A percentile compares a stretch with the other conserved stretches of the same genome.
phyloP scores from a whole-genome alignment of 495 filamentous ascomycete genomes.

The Podospora didyma region DNA sequence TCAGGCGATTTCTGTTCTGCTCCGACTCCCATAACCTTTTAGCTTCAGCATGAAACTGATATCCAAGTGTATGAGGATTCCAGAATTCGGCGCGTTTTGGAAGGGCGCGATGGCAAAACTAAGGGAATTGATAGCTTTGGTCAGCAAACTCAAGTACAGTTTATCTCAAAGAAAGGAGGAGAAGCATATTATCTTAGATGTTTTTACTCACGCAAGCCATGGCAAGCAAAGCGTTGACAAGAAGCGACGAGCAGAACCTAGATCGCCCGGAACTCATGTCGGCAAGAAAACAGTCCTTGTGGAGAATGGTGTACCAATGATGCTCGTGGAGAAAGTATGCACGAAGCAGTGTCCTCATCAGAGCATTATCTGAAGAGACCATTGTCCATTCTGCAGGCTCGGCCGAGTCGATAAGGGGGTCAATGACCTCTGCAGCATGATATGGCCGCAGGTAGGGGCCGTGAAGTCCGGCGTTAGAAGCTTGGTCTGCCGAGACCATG shows the following conservation, averaged over 20 bases:
- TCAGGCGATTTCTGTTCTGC: conserved; percentile 12
- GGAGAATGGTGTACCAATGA: conserved; percentile 23
- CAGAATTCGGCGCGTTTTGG: conserved; percentile 25
- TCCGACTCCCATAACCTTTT: conserved; percentile 32
- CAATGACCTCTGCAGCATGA: conserved; percentile 25
- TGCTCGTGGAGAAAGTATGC: conserved; percentile 26
- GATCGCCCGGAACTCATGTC: conserved; percentile 17
- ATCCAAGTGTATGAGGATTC: conserved; percentile 24
- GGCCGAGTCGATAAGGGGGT: conserved; percentile 18
- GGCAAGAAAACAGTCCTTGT: conserved; percentile 25
- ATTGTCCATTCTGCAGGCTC: conserved; percentile 22
- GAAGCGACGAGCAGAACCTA: conserved; percentile 26
- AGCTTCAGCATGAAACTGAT: conserved; percentile 30
- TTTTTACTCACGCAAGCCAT: conserved; percentile 26
- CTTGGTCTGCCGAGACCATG: not conserved
- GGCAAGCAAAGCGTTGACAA: conserved; percentile 29
- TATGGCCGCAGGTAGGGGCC: conserved; percentile 24
- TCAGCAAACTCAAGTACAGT: not conserved
- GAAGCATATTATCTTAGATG: too few relatives aligned
- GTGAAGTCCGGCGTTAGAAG: not conserved
- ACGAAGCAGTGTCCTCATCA: conserved; percentile 20
- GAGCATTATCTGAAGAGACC: conserved; percentile 22
- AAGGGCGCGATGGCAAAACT: conserved; percentile 7
- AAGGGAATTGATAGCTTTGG: not conserved
- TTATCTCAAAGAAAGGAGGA: too few relatives aligned